phyloP scores from a whole-genome alignment of 108 stramenopile species.

The Skeletonema potamos region DNA sequence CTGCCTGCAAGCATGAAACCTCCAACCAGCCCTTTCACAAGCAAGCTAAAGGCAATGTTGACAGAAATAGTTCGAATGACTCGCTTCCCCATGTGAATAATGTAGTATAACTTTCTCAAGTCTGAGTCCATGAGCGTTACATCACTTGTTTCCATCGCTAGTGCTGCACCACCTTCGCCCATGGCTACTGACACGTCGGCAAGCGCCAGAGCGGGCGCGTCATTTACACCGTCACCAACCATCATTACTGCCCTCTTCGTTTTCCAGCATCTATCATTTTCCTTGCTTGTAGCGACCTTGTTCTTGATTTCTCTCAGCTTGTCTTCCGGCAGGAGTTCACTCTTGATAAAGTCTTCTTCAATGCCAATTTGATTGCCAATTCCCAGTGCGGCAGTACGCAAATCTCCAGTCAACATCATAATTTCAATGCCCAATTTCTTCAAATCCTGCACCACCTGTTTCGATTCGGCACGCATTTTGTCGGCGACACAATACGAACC shows the following conservation, averaged over 20 bases:
- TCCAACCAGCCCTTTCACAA: conserved; percentile 62
- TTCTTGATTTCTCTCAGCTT: conserved; percentile 51
- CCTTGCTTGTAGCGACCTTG: conserved; percentile 20
- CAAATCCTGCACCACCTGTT: conserved; percentile 54
- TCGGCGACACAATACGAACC: conserved; percentile 76
- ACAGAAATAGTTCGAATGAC: conserved; percentile 70
- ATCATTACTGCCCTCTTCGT: conserved; percentile 57
- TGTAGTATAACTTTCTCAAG: conserved; percentile 63
- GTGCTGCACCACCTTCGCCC: conserved; percentile 94
- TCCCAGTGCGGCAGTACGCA: conserved; percentile 72
- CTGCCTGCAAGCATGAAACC: conserved; percentile 64
- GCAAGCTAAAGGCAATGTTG: conserved; percentile 68
- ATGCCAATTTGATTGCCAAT: conserved; percentile 79
- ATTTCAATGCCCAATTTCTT: conserved; percentile 73
- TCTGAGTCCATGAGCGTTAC: conserved; percentile 77
- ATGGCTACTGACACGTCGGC: conserved; percentile 97
- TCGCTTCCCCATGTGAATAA: conserved; percentile 57
- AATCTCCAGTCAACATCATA: conserved; percentile 95
- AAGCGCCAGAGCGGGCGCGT: conserved; percentile 91
- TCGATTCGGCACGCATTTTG: conserved; percentile 60
- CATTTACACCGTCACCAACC: conserved; percentile 97
- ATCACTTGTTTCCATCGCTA: conserved; percentile 92
- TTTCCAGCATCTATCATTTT: conserved; percentile 12
- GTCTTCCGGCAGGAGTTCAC: conserved; percentile 72
- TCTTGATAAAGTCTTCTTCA: conserved; percentile 36